phyloP scores from a whole-genome alignment of 345 rosid species.

The Euphorbia lathyris region DNA sequence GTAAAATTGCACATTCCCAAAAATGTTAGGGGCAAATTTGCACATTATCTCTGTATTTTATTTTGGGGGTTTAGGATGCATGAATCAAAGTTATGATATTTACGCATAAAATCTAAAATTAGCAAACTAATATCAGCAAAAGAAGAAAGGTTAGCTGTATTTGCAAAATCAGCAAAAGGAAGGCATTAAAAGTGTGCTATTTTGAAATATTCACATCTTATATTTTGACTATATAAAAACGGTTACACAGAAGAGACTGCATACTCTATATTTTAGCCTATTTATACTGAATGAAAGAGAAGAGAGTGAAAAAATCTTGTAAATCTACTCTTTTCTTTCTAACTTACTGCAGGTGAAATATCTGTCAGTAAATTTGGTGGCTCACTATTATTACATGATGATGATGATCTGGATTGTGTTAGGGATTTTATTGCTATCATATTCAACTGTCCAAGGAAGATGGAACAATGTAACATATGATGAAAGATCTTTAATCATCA shows the following conservation, averaged over 20 bases:
- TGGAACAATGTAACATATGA: conserved; percentile 17
- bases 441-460: conserved; percentile 3
- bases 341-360: background rate
- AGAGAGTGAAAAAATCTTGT: background rate
- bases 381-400: background rate
- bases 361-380: background rate
- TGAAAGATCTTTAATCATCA: conserved; percentile 15
- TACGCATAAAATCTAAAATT: too few species aligned
- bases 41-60: too few species aligned
- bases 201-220: conserved; percentile 6
- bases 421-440: background rate
- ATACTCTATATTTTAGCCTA: background rate
- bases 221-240: background rate
- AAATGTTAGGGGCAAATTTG: too few species aligned
- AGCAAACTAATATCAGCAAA: too few species aligned
- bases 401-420: background rate
- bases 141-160: too few species aligned
- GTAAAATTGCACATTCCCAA: too few species aligned
- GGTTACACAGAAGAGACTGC: background rate
- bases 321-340: background rate
- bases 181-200: too few species aligned
- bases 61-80: too few species aligned
- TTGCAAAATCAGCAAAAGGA: too few species aligned
- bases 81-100: too few species aligned
- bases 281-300: background rate